A percentile compares a stretch with the other conserved stretches of the same genome.
These are phyloP conservation scores for Umbelopsis sp. DNA, from an alignment of 371 early-diverging fungal species.

Conservation along the genomic window DNA sequence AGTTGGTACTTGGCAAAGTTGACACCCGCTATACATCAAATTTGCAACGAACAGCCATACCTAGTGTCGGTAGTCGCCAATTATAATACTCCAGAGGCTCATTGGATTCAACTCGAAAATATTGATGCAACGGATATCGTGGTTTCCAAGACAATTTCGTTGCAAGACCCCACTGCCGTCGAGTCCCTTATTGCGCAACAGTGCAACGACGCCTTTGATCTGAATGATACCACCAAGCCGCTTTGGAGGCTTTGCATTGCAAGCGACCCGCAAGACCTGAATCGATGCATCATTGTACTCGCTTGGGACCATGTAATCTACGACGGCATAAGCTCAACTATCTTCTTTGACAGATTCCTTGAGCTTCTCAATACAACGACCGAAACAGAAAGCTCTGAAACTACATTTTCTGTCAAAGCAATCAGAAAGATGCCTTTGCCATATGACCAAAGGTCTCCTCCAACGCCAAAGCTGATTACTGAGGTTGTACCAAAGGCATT, in stretches of 20 bases:
- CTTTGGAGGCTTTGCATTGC: constrained; percentile 38
- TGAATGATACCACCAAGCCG: constrained; percentile 26
- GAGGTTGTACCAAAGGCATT: constrained; percentile 26
- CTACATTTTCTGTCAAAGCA: background rate
- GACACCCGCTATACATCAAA: constrained; percentile 26
- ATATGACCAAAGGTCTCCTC: constrained; percentile 28
- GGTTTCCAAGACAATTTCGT: constrained; percentile 20
- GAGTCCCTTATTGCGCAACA: constrained; percentile 23
- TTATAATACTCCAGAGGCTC: constrained; percentile 22
- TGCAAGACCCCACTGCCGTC: constrained; percentile 5
- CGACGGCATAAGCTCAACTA: constrained; percentile 40
- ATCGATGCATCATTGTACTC: constrained; percentile 24
- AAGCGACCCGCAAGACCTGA: constrained; percentile 18
- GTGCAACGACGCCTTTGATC: constrained; percentile 31
- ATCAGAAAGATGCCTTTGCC: constrained; percentile 23
- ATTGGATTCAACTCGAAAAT: constrained; percentile 27
- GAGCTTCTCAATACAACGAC: constrained; percentile 23
- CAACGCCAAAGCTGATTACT: constrained; percentile 21
- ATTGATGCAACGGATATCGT: constrained; percentile 32
- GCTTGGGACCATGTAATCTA: constrained; percentile 35
- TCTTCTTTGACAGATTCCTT: constrained; percentile 37
- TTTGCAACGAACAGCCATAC: constrained; percentile 33
- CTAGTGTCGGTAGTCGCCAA: constrained; percentile 32
- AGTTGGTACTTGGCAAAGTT: constrained; percentile 28
- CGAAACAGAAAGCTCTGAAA: background rate